These are phyloP conservation scores for Penicillium sp. DNA, from an alignment of 2,329 filamentous ascomycete genomes.

Conservation along the genomic window DNA sequence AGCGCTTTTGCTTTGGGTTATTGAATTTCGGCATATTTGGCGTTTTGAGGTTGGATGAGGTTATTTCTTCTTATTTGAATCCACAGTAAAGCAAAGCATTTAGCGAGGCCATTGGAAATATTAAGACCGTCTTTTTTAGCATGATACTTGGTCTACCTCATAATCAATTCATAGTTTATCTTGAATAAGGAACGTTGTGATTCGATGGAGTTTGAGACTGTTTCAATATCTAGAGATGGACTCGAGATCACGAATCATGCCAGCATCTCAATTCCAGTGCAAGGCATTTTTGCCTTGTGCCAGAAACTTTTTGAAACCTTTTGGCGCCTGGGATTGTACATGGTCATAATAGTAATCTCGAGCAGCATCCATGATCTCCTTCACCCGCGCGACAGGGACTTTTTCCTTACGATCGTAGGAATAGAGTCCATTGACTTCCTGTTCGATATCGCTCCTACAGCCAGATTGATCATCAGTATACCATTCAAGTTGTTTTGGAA, in stretches of 20 bases:
- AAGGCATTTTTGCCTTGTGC: slow-evolving; percentile 12
- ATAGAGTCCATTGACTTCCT: slow-evolving; percentile 63
- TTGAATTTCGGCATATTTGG: slow-evolving; percentile 22
- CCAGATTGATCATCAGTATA: too few relatives aligned
- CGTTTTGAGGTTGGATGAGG: slow-evolving; percentile 8
- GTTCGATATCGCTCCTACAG: slow-evolving; percentile 53
- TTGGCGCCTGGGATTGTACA: slow-evolving; percentile 13
- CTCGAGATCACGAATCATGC: background rate
- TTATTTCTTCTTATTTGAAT: too few relatives aligned
- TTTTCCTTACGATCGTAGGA: slow-evolving; percentile 58
- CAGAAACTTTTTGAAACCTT: slow-evolving; percentile 17
- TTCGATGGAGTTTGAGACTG: too few relatives aligned
- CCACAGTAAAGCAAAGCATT: slow-evolving; percentile 6
- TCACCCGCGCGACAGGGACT: slow-evolving; percentile 53
- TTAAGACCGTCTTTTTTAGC: too few relatives aligned
- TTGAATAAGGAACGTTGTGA: too few relatives aligned
- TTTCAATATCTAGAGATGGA: too few relatives aligned
- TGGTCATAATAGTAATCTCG: slow-evolving; percentile 43
- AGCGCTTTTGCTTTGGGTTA: slow-evolving; percentile 7
- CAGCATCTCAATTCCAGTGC: slow-evolving; percentile 5
- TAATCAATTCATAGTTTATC: too few relatives aligned
- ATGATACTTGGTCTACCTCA: too few relatives aligned
- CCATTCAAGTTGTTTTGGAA: too few relatives aligned
- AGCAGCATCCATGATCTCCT: slow-evolving; percentile 53
- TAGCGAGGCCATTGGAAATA: slow-evolving; percentile 2